A percentile compares a stretch with the other conserved stretches of the same genome.
These are phyloP conservation scores for Fraxinus dipetala DNA, from an alignment of 305 asterid genomes.

Conservation along the genomic window DNA sequence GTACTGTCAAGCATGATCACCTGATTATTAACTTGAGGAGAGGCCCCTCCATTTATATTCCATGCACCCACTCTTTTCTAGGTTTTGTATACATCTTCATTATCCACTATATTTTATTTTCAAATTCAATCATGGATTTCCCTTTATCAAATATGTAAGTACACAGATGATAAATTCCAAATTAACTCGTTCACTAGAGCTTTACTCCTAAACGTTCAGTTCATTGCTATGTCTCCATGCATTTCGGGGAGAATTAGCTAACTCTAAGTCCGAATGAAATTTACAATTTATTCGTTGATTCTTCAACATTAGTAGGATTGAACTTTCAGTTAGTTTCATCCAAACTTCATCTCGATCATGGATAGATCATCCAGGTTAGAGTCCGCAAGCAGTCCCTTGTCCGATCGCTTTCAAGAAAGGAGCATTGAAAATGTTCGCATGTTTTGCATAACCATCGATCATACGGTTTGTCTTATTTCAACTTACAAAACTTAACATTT, in stretches of 20 bases:
- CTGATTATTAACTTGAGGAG: slow-evolving; percentile 41
- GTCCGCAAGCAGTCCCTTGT: not conserved
- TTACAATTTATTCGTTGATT: no score
- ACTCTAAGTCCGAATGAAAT: no score
- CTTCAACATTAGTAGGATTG: no score
- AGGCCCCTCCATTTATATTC: slow-evolving; percentile 17
- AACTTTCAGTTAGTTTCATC: no score
- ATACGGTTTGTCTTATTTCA: not conserved
- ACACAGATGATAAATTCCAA: not conserved
- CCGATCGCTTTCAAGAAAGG: not conserved
- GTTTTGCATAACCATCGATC: not conserved
- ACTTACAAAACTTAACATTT: not conserved
- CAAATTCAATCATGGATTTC: not conserved
- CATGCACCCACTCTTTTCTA: not conserved
- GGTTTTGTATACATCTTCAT: not conserved
- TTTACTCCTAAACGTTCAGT: not conserved
- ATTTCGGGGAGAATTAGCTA: not conserved
- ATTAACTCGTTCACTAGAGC: not conserved
- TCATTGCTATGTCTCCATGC: not conserved
- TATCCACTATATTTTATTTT: not conserved
- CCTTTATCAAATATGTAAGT: not conserved
- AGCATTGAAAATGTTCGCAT: not conserved
- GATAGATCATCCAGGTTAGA: not conserved
- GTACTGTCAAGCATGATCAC: slow-evolving; percentile 49
- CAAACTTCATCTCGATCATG: not conserved